Conservation (phyloP, 225 moss, liverwort and hornwort genomes). For the Rhytidiadelphus loreus region DNA sequence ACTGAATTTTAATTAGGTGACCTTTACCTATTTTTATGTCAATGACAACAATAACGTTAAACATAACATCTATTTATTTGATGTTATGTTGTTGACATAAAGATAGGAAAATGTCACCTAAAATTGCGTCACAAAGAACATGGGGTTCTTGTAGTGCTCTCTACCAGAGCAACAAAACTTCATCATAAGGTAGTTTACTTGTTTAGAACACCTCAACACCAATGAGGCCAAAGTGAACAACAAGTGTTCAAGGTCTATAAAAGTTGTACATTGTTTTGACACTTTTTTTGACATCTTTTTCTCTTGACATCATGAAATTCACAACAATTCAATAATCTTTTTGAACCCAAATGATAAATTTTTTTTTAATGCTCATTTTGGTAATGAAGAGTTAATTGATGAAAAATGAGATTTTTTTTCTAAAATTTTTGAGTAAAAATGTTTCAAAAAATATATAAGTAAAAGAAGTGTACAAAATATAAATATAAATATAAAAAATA, state of each 20-base stretch:
- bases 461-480: too few relatives aligned
- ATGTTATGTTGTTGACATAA: too few relatives aligned
- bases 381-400: not conserved
- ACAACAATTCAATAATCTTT: not conserved
- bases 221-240: not conserved
- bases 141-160: too few relatives aligned
- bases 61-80: too few relatives aligned
- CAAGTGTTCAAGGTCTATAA: rapidly evolving
- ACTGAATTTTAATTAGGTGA: too few relatives aligned
- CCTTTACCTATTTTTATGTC: too few relatives aligned
- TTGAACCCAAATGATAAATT: not conserved
- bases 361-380: rapidly evolving
- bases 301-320: not conserved
- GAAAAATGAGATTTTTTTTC: not conserved
- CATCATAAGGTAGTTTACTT: not conserved
- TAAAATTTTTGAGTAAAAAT: not conserved
- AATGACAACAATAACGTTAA: too few relatives aligned
- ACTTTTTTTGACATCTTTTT: not conserved
- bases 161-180: not conserved
- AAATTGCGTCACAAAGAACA: too few relatives aligned
- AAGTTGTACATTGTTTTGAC: not conserved
- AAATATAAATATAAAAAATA: rapidly evolving
- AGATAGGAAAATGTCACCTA: too few relatives aligned
- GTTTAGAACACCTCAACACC: not conserved
- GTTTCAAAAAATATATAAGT: rapidly evolving